Conservation (phyloP, 805 yeast species). For the Starmerella kuoi region DNA sequence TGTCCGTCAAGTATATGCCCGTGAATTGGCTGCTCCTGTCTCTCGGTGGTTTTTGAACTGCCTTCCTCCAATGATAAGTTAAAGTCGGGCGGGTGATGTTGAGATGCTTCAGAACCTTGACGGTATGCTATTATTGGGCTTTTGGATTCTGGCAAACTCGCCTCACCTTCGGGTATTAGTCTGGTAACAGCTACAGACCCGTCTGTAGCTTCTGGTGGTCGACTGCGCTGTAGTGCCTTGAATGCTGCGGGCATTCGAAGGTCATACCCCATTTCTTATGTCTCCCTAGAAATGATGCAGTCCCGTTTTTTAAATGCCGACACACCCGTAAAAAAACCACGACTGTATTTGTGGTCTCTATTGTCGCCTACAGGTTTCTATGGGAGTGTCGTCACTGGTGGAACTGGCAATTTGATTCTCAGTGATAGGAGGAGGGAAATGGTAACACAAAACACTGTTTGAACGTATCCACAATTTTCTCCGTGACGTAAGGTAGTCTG, state of each 20-base stretch:
- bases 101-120: neutral
- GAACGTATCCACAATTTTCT: no score
- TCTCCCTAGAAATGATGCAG: no score
- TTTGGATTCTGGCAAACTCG: neutral
- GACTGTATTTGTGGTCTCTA: no score
- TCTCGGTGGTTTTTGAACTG: neutral
- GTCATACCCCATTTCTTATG: constrained; percentile 20
- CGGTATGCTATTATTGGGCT: neutral
- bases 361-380: no score
- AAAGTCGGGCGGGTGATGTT: neutral
- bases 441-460: no score
- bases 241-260: constrained; percentile 25
- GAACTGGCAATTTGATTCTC: no score
- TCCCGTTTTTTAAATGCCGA: no score
- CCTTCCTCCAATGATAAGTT: neutral
- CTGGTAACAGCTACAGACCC: neutral
- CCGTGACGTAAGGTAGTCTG: no score
- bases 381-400: no score
- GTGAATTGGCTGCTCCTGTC: neutral
- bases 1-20: neutral
- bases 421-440: no score
- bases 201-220: neutral
- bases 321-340: no score
- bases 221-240: constrained; percentile 20
- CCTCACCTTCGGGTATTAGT: neutral